Evolutionary conservation across 768 basidiomycete species (phyloP), one percentile per base, ranked within the genome.

Genomic region (Hortiboletus flavorubellus): DNA sequence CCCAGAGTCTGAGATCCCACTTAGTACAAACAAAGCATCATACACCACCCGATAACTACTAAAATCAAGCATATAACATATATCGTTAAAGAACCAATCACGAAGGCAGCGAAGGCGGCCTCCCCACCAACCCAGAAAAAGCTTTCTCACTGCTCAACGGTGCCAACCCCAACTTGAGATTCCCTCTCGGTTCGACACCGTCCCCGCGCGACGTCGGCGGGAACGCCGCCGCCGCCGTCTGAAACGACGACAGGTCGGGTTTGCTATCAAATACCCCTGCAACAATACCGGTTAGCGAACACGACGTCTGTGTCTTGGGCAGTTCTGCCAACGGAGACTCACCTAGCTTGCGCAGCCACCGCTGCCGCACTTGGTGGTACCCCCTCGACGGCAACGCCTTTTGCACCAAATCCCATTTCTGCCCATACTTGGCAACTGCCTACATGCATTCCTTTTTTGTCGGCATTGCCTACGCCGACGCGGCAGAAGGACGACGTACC

Each of bases 341-440:
- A 71, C 76, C 74, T 2, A 75, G 51, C 53, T 75, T 76, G 43
- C 75, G 66, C 50, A 76, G 60, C 74, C 76, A 76, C n/a, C 75
- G 65, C 49, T 76, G 75, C 3, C 75, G 72, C 40, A 76, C 75
- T 60, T 77, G 75, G 49, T 77, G 75, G 48, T 76, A 76, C 2
- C 75, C 73, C 46, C 76, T 61, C 37, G 73, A 73, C 21, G 74
- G 72, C 42, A 76, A 54, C 8, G 72, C 72, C 45, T 74, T 75
- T 63, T 75, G 74, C 31, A 77, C 73, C 46, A 76, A 49, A 40
- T 76, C 73, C 73, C 73, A 68, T 54, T 72, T 65, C 53, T 75
- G 73, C 31, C 74, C 73, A 29, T 75, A 65, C 60, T 75, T 75
- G 6, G 70, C 66, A 3, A 75, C 74, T 5, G 74, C 74, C 73